These are phyloP conservation scores for Aureobasidium subglaciale DNA, from an alignment of 2,329 filamentous ascomycete species.

Conservation along the genomic window DNA sequence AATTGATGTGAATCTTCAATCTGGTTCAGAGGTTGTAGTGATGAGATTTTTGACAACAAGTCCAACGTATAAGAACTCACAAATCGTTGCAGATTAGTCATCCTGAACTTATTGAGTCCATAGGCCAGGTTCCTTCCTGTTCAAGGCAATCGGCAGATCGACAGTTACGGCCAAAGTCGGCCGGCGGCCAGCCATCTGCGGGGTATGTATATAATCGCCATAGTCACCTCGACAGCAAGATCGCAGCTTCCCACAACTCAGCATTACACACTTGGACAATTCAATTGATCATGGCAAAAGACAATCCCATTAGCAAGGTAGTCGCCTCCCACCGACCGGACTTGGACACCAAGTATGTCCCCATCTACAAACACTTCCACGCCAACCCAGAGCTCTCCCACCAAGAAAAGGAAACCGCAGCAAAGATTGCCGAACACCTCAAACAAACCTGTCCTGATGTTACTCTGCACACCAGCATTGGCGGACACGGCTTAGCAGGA, in stretches of 20 bases:
- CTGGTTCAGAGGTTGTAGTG: too few species aligned
- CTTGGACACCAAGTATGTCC: slow-evolving; percentile 42
- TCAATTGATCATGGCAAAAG: not conserved
- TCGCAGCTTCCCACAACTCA: not conserved
- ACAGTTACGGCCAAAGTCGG: not conserved
- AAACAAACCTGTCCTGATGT: slow-evolving; percentile 29
- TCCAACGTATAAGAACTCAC: too few species aligned
- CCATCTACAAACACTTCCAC: slow-evolving; percentile 54
- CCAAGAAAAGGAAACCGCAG: slow-evolving; percentile 48
- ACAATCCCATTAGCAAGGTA: slow-evolving; percentile 14
- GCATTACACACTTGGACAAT: not conserved
- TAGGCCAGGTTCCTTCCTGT: not conserved
- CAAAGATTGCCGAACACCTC: slow-evolving; percentile 40
- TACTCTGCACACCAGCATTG: slow-evolving; percentile 46
- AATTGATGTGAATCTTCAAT: too few species aligned
- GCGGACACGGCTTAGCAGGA: slow-evolving; percentile 52
- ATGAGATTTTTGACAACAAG: too few species aligned
- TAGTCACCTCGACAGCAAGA: not conserved
- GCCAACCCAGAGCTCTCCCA: slow-evolving; percentile 52
- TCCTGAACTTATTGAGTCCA: not conserved
- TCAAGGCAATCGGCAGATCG: not conserved
- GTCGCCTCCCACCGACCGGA: slow-evolving; percentile 34
- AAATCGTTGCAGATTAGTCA: too few species aligned
- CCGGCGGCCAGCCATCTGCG: not conserved
- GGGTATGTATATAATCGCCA: not conserved